These are phyloP conservation scores for Cercospora sp. DNA, from an alignment of 2,329 filamentous ascomycete species.

Conservation along the genomic window DNA sequence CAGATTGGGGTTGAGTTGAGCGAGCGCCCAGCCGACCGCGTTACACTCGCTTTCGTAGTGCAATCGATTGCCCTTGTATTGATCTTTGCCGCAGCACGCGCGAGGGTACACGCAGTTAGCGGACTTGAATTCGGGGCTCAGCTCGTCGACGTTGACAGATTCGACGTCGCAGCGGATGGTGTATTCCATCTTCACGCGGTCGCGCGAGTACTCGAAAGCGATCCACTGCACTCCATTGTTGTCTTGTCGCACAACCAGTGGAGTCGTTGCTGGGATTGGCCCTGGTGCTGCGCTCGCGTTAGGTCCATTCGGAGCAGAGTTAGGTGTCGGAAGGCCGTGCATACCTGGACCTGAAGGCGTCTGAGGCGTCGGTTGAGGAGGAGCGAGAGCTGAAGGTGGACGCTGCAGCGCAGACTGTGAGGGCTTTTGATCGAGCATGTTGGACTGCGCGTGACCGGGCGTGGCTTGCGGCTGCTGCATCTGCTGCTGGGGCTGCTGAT, in stretches of 20 bases:
- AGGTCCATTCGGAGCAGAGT: constrained; percentile 51
- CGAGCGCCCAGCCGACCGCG: constrained; percentile 97
- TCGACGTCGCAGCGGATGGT: constrained; percentile 97
- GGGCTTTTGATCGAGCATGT: constrained; percentile 32
- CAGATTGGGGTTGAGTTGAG: constrained; percentile 85
- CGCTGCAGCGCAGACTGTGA: constrained; percentile 31
- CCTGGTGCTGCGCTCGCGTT: constrained; percentile 92
- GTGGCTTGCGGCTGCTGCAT: constrained; percentile 29
- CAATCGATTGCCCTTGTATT: constrained; percentile 92
- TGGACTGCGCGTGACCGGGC: constrained; percentile 31
- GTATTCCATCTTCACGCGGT: constrained; percentile 99
- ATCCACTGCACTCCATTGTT: constrained; percentile 99
- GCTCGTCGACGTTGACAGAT: constrained; percentile 85
- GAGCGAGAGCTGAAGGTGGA: constrained; percentile 30
- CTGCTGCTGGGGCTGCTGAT: constrained; percentile 45
- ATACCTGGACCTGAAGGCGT: constrained; percentile 38
- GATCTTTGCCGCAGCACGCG: constrained; percentile 90
- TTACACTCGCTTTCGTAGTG: constrained; percentile 99
- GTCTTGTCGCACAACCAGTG: constrained; percentile 89
- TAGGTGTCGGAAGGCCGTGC: constrained; percentile 26
- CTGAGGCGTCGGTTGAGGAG: constrained; percentile 33
- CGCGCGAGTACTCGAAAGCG: constrained; percentile 94
- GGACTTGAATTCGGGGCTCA: constrained; percentile 87
- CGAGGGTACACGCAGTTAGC: constrained; percentile 98
- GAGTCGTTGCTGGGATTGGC: constrained; percentile 94